These are phyloP conservation scores for Blastobotrys proliferans DNA, from an alignment of 1,139 yeast genomes.

Conservation along the genomic window DNA sequence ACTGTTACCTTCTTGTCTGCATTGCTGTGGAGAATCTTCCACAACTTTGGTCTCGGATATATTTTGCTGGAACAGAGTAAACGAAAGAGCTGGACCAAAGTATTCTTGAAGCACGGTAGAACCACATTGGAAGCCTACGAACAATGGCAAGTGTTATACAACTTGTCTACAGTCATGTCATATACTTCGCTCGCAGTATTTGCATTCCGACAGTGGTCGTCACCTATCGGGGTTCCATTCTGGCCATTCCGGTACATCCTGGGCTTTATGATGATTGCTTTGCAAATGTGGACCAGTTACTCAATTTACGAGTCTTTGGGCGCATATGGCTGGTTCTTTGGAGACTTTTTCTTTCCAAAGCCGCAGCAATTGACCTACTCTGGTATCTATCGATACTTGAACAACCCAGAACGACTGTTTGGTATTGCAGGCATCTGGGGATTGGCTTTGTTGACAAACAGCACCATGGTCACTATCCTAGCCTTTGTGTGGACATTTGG, in stretches of 20 bases:
- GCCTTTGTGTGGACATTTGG: conserved; percentile 68
- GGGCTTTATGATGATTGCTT: conserved; percentile 50
- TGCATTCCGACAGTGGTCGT: conserved; percentile 36
- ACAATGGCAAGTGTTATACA: conserved; percentile 74
- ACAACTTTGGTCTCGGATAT: conserved; percentile 50
- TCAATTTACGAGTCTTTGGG: conserved; percentile 75
- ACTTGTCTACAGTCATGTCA: conserved; percentile 43
- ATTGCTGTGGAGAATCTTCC: conserved; percentile 48
- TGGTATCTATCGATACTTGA: conserved; percentile 79
- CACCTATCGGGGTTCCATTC: conserved; percentile 31
- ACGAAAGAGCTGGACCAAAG: conserved; percentile 60
- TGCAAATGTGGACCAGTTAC: conserved; percentile 69
- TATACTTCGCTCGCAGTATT: conserved; percentile 39
- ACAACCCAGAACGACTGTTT: conserved; percentile 78
- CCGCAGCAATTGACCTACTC: conserved; percentile 57
- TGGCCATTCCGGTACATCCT: conserved; percentile 56
- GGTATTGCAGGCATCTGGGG: conserved; percentile 89
- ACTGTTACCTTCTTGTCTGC: conserved; percentile 46
- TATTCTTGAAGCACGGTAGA: conserved; percentile 63
- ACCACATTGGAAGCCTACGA: conserved; percentile 66
- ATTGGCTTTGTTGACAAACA: conserved; percentile 58
- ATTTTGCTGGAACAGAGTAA: conserved; percentile 60
- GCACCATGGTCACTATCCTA: conserved; percentile 50
- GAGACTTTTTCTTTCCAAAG: conserved; percentile 74
- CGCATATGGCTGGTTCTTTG: conserved; percentile 86